Conservation (phyloP, 2,329 filamentous ascomycete genomes). For the Stachybotrys echinatus region DNA sequence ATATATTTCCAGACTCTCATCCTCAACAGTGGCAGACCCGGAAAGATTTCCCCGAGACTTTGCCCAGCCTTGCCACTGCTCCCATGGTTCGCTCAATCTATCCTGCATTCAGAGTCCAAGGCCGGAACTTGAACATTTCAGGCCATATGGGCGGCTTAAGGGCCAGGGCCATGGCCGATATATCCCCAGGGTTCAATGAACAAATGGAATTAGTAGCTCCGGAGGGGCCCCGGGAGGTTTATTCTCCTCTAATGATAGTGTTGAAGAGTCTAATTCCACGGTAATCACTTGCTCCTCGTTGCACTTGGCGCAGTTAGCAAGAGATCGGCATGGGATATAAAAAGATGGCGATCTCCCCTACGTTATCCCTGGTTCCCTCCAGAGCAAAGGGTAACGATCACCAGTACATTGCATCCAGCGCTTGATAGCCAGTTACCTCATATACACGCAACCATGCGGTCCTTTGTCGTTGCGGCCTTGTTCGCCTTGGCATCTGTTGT, state of each 20-base stretch:
- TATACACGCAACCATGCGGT: not conserved
- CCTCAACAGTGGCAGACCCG: not conserved
- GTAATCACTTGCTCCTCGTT: not conserved
- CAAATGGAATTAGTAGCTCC: not conserved
- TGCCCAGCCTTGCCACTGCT: too few species aligned
- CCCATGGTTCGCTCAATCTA: too few species aligned
- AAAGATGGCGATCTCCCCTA: not conserved
- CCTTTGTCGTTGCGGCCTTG: not conserved
- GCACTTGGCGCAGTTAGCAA: not conserved
- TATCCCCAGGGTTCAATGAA: not conserved
- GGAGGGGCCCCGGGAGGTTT: not conserved
- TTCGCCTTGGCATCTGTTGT: not conserved
- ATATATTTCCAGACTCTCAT: not conserved
- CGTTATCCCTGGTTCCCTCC: too few species aligned
- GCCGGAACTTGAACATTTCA: not conserved
- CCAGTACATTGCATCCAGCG: too few species aligned
- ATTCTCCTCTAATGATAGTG: not conserved
- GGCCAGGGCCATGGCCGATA: not conserved
- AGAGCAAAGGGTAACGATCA: too few species aligned
- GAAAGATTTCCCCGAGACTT: not conserved
- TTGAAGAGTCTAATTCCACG: too few species aligned
- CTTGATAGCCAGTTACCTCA: too few species aligned
- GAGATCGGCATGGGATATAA: not conserved
- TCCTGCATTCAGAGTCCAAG: too few species aligned
- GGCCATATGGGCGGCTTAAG: not conserved